Conservation (phyloP, 1,284 basidiomycete species). For the Moniliella sp. region DNA sequence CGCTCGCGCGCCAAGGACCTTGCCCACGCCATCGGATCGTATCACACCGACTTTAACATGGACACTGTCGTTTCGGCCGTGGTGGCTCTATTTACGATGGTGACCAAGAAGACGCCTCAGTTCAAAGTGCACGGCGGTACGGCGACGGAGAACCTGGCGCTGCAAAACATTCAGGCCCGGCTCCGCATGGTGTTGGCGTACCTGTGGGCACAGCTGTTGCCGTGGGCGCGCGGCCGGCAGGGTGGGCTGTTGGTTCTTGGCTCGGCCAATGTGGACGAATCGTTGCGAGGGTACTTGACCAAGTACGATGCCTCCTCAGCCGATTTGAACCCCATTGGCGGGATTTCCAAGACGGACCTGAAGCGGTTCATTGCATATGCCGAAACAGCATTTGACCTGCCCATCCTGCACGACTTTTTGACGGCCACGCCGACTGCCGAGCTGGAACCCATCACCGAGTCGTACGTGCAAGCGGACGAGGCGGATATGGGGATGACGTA, state of each 20-base stretch:
- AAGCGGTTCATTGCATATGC: conserved; percentile 86
- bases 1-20: conserved; percentile 64
- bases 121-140: conserved; percentile 75
- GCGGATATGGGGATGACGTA: conserved; percentile 90
- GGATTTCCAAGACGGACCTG: conserved; percentile 87
- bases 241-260: conserved; percentile 82
- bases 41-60: conserved; percentile 90
- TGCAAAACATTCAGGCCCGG: conserved; percentile 93
- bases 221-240: conserved; percentile 63
- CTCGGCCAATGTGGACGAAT: conserved; percentile 93
- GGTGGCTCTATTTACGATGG: conserved; percentile 56
- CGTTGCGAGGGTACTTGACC: conserved; percentile 75
- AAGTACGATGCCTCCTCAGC: conserved; percentile 69
- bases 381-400: conserved; percentile 54
- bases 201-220: conserved; percentile 82
- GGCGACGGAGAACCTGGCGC: conserved; percentile 69
- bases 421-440: conserved; percentile 82
- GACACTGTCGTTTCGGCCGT: conserved; percentile 69
- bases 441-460: conserved; percentile 78
- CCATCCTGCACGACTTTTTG: conserved; percentile 60
- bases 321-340: conserved; percentile 93
- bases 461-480: conserved; percentile 86
- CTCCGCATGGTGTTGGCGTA: conserved; percentile 90
- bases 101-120: conserved; percentile 59
- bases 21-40: conserved; percentile 55